Evolutionary conservation across 371 early-diverging fungal genomes (phyloP).

Genomic region (Rhizopus arrhizus): DNA sequence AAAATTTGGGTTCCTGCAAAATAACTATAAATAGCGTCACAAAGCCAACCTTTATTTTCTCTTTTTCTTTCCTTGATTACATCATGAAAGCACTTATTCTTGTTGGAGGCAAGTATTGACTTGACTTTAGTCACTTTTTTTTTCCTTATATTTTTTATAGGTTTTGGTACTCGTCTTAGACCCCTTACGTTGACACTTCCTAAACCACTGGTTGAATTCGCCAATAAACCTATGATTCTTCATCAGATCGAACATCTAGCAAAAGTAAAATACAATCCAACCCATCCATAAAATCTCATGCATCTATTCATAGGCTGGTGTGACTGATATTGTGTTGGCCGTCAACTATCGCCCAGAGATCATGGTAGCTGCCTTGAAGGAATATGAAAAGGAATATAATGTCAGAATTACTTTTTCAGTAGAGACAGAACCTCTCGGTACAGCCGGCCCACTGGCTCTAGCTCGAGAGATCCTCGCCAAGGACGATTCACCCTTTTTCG

Average conservation of each 20-base stretch:
- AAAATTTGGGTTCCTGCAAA: neutral
- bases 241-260: conserved; percentile 98
- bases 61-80: conserved; percentile 12
- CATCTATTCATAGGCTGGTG: conserved; percentile 90
- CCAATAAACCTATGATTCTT: conserved; percentile 98
- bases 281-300: conserved; percentile 58
- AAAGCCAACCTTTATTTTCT: neutral
- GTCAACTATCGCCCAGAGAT: conserved; percentile 98
- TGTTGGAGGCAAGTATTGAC: conserved; percentile 82
- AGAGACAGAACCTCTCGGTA: conserved; percentile 96
- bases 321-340: conserved; percentile 96
- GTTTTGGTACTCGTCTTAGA: conserved; percentile 97
- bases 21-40: conserved; percentile 14
- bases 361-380: conserved; percentile 85
- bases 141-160: conserved; percentile 40
- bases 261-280: conserved; percentile 61
- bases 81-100: conserved; percentile 97
- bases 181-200: conserved; percentile 98
- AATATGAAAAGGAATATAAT: conserved; percentile 84
- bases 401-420: conserved; percentile 97
- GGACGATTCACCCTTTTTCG: conserved; percentile 95
- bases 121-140: neutral
- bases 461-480: conserved; percentile 89
- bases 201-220: conserved; percentile 99
- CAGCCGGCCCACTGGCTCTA: conserved; percentile 97